These are phyloP conservation scores for Blastobotrys buckinghamii DNA, from an alignment of 1,139 yeast genomes.

Conservation along the genomic window DNA sequence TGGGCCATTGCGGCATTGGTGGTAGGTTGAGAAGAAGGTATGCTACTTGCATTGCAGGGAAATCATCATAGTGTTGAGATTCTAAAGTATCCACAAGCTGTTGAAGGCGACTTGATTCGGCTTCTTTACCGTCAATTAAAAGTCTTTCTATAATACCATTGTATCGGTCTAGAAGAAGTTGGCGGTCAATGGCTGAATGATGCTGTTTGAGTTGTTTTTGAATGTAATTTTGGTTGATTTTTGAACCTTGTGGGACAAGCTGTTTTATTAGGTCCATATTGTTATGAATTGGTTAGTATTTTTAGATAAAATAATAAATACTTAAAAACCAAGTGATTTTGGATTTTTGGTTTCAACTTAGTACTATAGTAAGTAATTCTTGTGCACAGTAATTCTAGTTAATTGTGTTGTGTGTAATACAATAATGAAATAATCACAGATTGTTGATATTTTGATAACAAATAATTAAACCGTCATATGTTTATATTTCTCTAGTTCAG, in stretches of 20 bases:
- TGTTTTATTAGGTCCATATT: neutral
- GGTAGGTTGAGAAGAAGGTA: constrained; percentile 20
- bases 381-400: too few species aligned
- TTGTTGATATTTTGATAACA: too few species aligned
- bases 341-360: too few species aligned
- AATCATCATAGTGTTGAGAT: constrained; percentile 7
- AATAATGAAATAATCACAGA: too few species aligned
- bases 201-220: constrained; percentile 8
- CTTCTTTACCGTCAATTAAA: constrained; percentile 24
- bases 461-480: too few species aligned
- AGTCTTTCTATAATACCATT: constrained; percentile 22
- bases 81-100: constrained; percentile 16
- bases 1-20: too few species aligned
- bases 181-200: constrained; percentile 3
- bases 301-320: too few species aligned
- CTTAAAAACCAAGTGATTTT: too few species aligned
- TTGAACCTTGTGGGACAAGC: neutral
- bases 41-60: constrained; percentile 14
- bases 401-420: too few species aligned
- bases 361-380: too few species aligned
- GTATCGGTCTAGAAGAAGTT: neutral
- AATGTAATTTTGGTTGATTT: constrained; percentile 9
- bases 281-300: too few species aligned
- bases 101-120: constrained; percentile 21
- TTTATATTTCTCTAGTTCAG: too few species aligned